phyloP scores from a whole-genome alignment of 345 rosid species.

The Citrus inodora region DNA sequence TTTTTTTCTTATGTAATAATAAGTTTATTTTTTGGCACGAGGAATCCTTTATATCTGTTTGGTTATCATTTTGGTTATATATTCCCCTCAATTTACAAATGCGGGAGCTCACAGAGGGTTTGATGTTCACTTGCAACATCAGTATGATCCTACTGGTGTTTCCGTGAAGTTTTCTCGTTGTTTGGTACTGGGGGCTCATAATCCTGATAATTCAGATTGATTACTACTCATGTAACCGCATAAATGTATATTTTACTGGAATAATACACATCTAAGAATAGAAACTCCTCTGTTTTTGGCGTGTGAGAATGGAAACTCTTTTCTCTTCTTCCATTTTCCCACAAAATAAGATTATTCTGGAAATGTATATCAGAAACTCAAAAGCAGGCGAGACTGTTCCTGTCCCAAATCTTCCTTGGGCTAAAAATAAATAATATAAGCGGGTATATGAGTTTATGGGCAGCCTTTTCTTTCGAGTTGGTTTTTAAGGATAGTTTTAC shows the following conservation, averaged over 20 bases:
- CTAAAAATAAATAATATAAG: no score
- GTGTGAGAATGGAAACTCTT: no score
- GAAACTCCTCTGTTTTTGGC: not conserved
- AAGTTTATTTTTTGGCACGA: slow-evolving; percentile 5
- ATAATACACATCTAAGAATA: not conserved
- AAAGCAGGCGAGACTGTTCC: no score
- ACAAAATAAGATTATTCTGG: not conserved
- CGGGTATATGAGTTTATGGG: no score
- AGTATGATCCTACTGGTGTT: not conserved
- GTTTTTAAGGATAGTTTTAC: no score
- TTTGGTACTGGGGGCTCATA: not conserved
- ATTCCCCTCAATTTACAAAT: not conserved
- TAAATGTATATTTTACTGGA: not conserved
- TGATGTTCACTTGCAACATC: not conserved
- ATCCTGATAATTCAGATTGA: not conserved
- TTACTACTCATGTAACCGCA: not conserved
- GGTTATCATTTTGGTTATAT: not conserved
- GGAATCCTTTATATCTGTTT: not conserved
- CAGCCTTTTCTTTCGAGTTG: no score
- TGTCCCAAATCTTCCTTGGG: no score
- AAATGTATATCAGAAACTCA: not conserved
- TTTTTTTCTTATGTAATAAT: slow-evolving; percentile 6
- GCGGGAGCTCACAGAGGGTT: not conserved
- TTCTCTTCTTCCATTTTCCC: not conserved
- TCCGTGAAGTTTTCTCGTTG: not conserved